These are phyloP conservation scores for Podospora tetraspora DNA, from an alignment of 495 filamentous ascomycete species.

Conservation along the genomic window DNA sequence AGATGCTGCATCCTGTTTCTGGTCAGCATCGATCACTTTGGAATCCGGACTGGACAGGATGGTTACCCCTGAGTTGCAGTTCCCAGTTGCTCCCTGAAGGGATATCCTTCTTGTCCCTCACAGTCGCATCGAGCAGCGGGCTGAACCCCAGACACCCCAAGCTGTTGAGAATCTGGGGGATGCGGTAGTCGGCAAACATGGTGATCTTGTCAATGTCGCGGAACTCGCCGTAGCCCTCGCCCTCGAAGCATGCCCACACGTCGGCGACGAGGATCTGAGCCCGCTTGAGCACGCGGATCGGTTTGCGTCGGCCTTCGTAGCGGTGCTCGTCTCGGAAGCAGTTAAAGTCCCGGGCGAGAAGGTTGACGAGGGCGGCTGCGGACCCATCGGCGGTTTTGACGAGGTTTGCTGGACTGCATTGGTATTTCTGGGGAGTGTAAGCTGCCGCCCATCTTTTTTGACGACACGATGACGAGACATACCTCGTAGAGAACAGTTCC, in stretches of 20 bases:
- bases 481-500: conserved; percentile 80
- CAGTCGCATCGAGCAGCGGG: conserved; percentile 65
- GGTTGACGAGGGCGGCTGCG: conserved; percentile 76
- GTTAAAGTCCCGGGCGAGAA: conserved; percentile 69
- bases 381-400: conserved; percentile 72
- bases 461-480: conserved; percentile 26
- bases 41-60: neutral
- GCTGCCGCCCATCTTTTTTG: conserved; percentile 1
- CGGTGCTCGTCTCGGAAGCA: conserved; percentile 78
- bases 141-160: conserved; percentile 80
- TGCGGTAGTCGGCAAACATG: conserved; percentile 97
- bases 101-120: conserved; percentile 57
- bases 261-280: conserved; percentile 96
- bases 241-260: conserved; percentile 89
- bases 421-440: conserved; percentile 57
- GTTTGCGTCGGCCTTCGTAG: conserved; percentile 62
- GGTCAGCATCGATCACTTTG: neutral
- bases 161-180: conserved; percentile 86
- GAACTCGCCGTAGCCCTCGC: conserved; percentile 73
- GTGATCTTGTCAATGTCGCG: conserved; percentile 90
- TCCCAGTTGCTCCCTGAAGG: conserved; percentile 75
- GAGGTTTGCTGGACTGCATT: conserved; percentile 67
- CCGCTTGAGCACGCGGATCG: conserved; percentile 79
- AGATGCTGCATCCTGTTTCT: conserved; percentile 68
- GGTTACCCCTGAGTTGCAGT: conserved; percentile 71